Base-by-base conservation (phyloP, 192 early-diverging fungal genomes). In the Entomortierella beljakovae region DNA sequence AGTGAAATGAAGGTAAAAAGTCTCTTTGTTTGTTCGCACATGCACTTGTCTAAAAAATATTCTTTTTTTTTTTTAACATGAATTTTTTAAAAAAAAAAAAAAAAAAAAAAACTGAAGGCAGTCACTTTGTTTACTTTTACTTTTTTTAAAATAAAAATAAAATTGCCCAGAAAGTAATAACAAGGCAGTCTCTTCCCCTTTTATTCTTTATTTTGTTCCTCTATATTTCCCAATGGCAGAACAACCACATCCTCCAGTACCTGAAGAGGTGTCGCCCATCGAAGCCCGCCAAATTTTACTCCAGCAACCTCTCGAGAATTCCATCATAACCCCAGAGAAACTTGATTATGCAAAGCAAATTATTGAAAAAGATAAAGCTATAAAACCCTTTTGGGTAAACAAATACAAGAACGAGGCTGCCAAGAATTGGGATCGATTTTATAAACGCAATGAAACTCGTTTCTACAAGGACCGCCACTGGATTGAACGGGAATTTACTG, bases 401-500 rank as follows among this genome's bases (percentile, higher is more conserved):
- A 94, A 94, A 61, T 94, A 94, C 84, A 91, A 86, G 62, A 88
- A 87, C 35, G 93, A 94, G 58, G 91, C 93, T 13, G 81, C 88
- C 48, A 89, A 85, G 65, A 93, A 94, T 69, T 94, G 93, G 93
- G 89, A 94, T 80, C 84, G 87, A 48, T 96, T 95, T 76, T 94
- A 94, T 64, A 92, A 93, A 64, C 90, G 94, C 76, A 94, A 96
- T 52, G 88, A 90, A 10, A 94, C 94, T 50, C 94, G 94, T 56
- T 99, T 99, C 76, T 99, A 97, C 87, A 98, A 98, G 76, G 96
- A 99, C 84, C 84, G 98, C 34, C 93, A 98, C 82, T 99, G 98
- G 98, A 94, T 95, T 7, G 93, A 94, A 68, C 83, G 96, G 4
- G 98, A 98, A 80, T 99, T 98, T 83, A 88, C 91, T 33, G 94